Evolutionary conservation across 2,329 filamentous ascomycete genomes (phyloP), one percentile per base, ranked within the genome.

Genomic region (Orbilia blumenaviensis): DNA sequence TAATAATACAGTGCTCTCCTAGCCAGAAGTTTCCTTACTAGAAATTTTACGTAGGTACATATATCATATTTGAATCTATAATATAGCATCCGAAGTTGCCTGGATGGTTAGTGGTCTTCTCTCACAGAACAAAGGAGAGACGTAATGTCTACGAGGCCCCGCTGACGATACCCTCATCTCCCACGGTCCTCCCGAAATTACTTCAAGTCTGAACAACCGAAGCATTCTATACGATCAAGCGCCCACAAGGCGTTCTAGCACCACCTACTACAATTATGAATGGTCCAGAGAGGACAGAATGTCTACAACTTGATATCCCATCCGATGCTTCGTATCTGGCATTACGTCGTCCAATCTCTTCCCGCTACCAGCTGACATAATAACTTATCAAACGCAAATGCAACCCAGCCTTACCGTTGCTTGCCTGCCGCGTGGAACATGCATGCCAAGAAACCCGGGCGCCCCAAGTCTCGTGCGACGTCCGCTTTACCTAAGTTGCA

Each of bases 371-470:
- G 66, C 66, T 63, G 66, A 71, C 56, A 38, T 63, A 62, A 63
- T 63, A 29, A 12, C 66, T 63, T 41, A 54, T 44, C 56, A 42
- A 42, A 32, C 14, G 23, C 14, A 25, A 46, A 46, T 52, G 67
- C 67, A 23, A 52, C 34, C 67, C 60, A 62, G 66, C 56, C 56
- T 63, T 58, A 54, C 38, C 63, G 23, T 29, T 46, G 41, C 32
- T 32, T 56, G 27, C 44, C 16, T 41, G 66, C 66, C 66, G 67
- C 67, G 67, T 72, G 67, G 67, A 72, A 64, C 34, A 42, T 72
- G 60, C 48, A 44, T 60, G 67, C 67, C 67, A 72, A 72, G 67
- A 3, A 23, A 61, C 9, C 29, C 52, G 16, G 23, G 9, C 52
- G 38, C 21, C 34, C 36, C 38, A 56, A 56, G 5, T 18, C 66